Evolutionary conservation across 331 rosid species (phyloP), one percentile per base, ranked within the genome.

Genomic region (Rhamnella rubrinervis): DNA sequence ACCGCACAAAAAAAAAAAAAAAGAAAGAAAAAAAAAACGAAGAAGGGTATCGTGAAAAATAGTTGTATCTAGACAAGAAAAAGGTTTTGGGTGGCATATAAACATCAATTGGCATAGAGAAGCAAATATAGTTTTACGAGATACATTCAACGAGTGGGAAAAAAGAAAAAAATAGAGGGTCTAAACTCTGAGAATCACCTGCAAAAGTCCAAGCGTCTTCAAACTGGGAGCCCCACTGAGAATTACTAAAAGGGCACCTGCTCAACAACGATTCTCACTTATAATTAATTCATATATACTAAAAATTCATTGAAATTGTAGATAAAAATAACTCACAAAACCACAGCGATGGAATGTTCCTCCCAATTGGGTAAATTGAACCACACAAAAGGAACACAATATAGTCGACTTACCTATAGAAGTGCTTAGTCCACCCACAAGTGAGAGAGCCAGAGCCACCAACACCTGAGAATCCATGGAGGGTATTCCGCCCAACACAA

Each of bases 121-220:
- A 16, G 52, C 17, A 28, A 14, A 66, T 19, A 18, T 47, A 16
- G 63, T 13, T 63, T n/a, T 10, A 49, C 35, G 70, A 35, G 38
- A 61, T 40, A 51, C 11, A 19, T 25, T 44, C n/a, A 61, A 1
- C 9, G 19, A 15, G 31, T 1, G 31, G 31, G 16, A 15, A 38
- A 68, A 44, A 7, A n/a, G 28, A 25, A 49, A 14, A 35, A 41
- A 55, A 35, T 15, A 16, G 37, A 38, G 71, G 13, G 37, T 23
- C 47, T 23, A 50, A 80, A 50, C 40, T 46, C 63, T n/a, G 50
- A 67, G 74, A 71, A 66, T 19, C 71, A 89, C 96, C 97, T 95
- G 99, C 72, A 91, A 67, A 72, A 95, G 85, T 25, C 99, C 99
- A 62, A 95, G 99, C 96, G 85, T 86, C 87, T 89, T 91, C 92